Evolutionary conservation across 805 yeast species (phyloP), one percentile per base, ranked within the genome.

Genomic region (Saitoella complicata): DNA sequence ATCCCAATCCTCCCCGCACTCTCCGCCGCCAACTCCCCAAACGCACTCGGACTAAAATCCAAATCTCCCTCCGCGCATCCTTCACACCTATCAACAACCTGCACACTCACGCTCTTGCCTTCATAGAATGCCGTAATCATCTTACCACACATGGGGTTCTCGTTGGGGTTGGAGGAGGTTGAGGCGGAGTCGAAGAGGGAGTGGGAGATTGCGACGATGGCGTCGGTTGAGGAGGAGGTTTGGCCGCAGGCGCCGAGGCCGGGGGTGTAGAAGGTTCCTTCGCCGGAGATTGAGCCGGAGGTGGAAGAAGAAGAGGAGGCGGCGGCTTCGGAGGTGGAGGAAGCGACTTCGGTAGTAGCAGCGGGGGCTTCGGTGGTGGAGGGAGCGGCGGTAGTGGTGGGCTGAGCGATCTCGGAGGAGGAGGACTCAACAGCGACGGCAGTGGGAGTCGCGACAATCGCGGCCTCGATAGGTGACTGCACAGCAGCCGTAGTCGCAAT

Each of bases 31-130:
- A 76, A 60, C 49, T 62, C 53, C 36, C 60, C 44, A 55, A 76
- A 76, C 5, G 81, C 81, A 46, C 71, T 55, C 6, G 80, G 80
- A n/a, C 79, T 71, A 46, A 76, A 65, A 53, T 76, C 81, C 47
- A 76, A 68, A 53, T 68, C 73, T 46, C 71, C 57, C 42, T 59
- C 55, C 30, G 58, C 50, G 55, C 81, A 76, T 29, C 73, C 78
- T 44, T 63, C 71, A 61, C 81, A 76, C 50, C 69, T 61, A 59
- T 76, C 81, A 37, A 66, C 71, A 42, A 75, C 75, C 21, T 70
- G 69, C 41, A 76, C 81, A 39, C 63, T 66, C 46, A 74, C 78
- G 10, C 74, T 60, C 55, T 70, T 70, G 42, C 71, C 75, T 46
- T 60, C 59, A 53, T 67, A 69, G 53, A 53, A 53, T 35, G 73